Evolutionary conservation across 768 basidiomycete species (phyloP).

Genomic region (Tylopilus felleus): DNA sequence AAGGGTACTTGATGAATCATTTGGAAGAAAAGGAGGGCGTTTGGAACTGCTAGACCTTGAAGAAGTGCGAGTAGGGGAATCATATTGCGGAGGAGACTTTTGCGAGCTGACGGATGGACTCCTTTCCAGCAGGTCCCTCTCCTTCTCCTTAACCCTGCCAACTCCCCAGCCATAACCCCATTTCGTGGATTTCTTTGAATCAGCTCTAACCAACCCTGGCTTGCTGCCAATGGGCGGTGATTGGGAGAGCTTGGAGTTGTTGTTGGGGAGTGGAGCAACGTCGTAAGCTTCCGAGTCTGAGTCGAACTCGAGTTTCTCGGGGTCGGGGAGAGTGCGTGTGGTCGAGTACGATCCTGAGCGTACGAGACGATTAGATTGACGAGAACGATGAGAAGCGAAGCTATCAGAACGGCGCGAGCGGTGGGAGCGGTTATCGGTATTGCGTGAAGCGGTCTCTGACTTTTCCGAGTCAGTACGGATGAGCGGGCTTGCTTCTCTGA

Average conservation of each 20-base stretch:
- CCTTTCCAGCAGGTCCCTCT: conserved; percentile 34
- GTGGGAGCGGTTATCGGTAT: conserved; percentile 26
- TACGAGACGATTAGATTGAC: conserved; percentile 28
- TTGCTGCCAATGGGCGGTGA: conserved; percentile 34
- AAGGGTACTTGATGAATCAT: conserved; percentile 67
- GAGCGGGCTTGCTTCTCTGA: conserved; percentile 30
- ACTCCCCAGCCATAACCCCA: conserved; percentile 75
- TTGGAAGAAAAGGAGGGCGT: conserved; percentile 45
- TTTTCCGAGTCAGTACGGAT: conserved; percentile 39
- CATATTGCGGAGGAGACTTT: conserved; percentile 34
- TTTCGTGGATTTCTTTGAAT: conserved; percentile 54
- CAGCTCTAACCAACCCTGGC: conserved; percentile 48
- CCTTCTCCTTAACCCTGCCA: conserved; percentile 51
- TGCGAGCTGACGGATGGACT: conserved; percentile 36
- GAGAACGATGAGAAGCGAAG: conserved; percentile 22
- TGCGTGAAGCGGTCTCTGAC: conserved; percentile 42
- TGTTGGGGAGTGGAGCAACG: conserved; percentile 25
- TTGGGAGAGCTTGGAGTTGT: conserved; percentile 41
- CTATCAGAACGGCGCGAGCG: conserved; percentile 28
- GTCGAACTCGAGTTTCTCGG: conserved; percentile 53
- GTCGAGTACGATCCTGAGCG: conserved; percentile 45
- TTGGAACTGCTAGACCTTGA: conserved; percentile 39
- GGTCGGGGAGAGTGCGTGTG: conserved; percentile 36
- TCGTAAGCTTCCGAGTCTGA: conserved; percentile 64
- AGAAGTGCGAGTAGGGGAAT: conserved; percentile 34